These are phyloP conservation scores for Mucor circinelloides DNA, from an alignment of 371 early-diverging fungal species.

Conservation along the genomic window DNA sequence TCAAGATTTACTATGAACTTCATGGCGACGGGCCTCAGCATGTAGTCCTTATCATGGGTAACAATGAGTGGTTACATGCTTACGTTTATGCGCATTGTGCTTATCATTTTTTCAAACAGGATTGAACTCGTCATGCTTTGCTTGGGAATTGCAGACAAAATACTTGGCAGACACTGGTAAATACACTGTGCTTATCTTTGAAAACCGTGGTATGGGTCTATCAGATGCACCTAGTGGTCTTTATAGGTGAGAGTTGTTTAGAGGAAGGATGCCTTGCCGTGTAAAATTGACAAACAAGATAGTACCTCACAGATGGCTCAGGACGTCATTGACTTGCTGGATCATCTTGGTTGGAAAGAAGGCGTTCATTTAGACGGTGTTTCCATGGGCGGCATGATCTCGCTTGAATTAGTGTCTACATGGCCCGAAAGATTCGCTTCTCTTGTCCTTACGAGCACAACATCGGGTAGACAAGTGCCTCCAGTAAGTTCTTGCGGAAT, in stretches of 20 bases:
- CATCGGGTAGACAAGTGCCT: slow-evolving; percentile 29
- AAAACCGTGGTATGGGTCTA: slow-evolving; percentile 74
- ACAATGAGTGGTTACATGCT: background rate
- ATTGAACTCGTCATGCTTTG: slow-evolving; percentile 47
- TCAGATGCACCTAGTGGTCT: slow-evolving; percentile 57
- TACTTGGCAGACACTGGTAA: slow-evolving; percentile 56
- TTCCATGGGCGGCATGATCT: slow-evolving; percentile 77
- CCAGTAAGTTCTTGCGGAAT: slow-evolving; percentile 24
- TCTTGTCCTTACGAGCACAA: slow-evolving; percentile 31
- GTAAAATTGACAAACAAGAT: background rate
- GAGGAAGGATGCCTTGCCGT: background rate
- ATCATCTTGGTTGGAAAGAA: slow-evolving; percentile 62
- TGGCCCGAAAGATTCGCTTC: slow-evolving; percentile 33
- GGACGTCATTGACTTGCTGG: slow-evolving; percentile 60
- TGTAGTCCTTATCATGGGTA: slow-evolving; percentile 66
- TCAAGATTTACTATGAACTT: slow-evolving; percentile 64
- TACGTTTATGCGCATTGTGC: background rate
- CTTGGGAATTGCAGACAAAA: slow-evolving; percentile 52
- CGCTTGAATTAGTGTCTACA: slow-evolving; percentile 49
- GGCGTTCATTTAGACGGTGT: slow-evolving; percentile 67
- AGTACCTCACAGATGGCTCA: slow-evolving; percentile 65
- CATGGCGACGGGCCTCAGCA: slow-evolving; percentile 63
- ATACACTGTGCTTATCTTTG: slow-evolving; percentile 71
- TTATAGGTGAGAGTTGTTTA: slow-evolving; percentile 34
- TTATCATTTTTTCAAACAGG: slow-evolving; percentile 12